Conservation (phyloP, 148 eudicot species). For the Polygonum maritimum region DNA sequence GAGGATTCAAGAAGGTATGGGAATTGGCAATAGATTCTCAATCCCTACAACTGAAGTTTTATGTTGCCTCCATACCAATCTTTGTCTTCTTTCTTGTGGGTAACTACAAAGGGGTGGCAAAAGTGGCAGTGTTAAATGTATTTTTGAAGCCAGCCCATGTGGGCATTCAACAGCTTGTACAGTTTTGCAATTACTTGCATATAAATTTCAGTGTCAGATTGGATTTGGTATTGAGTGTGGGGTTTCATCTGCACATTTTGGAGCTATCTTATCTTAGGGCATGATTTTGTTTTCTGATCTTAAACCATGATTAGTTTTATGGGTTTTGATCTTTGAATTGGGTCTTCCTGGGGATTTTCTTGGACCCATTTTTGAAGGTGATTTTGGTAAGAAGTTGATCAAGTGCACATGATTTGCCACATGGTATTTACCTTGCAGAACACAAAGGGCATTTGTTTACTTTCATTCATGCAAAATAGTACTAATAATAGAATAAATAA, state of each 20-base stretch:
- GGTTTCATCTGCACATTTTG: neutral
- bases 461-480: neutral
- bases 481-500: too few species aligned
- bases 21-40: neutral
- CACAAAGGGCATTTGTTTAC: neutral
- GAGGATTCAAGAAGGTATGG: neutral
- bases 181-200: neutral
- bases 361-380: neutral
- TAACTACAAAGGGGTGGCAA: neutral
- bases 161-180: neutral
- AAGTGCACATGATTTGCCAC: constrained; percentile 7
- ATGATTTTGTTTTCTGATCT: neutral
- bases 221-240: neutral
- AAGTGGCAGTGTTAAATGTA: neutral
- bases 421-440: neutral
- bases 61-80: too few species aligned
- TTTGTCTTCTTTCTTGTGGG: neutral
- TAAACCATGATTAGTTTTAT: neutral
- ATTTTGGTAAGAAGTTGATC: neutral
- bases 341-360: neutral
- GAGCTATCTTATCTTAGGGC: neutral
- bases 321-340: neutral
- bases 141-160: constrained; percentile 3
- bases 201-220: constrained; percentile 1
- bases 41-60: too few species aligned